Percentiles rank a stretch among this genome's conserved stretches.
These are phyloP conservation scores for Pleurotus djamor DNA, from an alignment of 768 basidiomycete genomes.

Conservation along the genomic window DNA sequence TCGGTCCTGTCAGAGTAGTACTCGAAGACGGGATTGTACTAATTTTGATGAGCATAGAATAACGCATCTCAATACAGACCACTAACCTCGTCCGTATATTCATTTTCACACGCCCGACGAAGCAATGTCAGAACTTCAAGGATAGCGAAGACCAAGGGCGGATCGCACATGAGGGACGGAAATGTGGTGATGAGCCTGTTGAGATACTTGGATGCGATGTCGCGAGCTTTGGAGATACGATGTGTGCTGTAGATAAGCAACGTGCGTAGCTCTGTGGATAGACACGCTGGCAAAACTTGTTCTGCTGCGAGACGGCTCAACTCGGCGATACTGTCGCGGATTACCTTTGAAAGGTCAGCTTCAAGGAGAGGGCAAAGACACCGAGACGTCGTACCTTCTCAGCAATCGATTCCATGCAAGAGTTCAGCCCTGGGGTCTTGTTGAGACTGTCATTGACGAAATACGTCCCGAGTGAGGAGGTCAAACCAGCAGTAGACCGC, in stretches of 20 bases:
- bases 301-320: slow-evolving; percentile 74
- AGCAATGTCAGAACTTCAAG: slow-evolving; percentile 90
- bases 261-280: slow-evolving; percentile 73
- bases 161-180: slow-evolving; percentile 93
- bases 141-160: slow-evolving; percentile 82
- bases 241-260: slow-evolving; percentile 81
- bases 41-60: not conserved
- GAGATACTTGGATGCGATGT: slow-evolving; percentile 80
- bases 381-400: slow-evolving; percentile 59
- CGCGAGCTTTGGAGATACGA: slow-evolving; percentile 77
- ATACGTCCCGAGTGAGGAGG: slow-evolving; percentile 82
- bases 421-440: slow-evolving; percentile 57
- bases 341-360: slow-evolving; percentile 51
- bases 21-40: slow-evolving; percentile 89
- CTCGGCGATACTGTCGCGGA: slow-evolving; percentile 69
- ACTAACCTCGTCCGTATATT: slow-evolving; percentile 85
- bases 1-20: slow-evolving; percentile 77
- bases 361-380: not conserved
- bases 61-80: not conserved
- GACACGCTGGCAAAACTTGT: slow-evolving; percentile 68
- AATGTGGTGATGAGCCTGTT: slow-evolving; percentile 87
- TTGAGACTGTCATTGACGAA: slow-evolving; percentile 89
- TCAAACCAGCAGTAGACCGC: slow-evolving; percentile 75
- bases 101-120: slow-evolving; percentile 85
- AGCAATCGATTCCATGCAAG: slow-evolving; percentile 84